These are phyloP conservation scores for Picea sitchensis DNA, from an alignment of 75 land plant genomes.

Conservation along the genomic window DNA sequence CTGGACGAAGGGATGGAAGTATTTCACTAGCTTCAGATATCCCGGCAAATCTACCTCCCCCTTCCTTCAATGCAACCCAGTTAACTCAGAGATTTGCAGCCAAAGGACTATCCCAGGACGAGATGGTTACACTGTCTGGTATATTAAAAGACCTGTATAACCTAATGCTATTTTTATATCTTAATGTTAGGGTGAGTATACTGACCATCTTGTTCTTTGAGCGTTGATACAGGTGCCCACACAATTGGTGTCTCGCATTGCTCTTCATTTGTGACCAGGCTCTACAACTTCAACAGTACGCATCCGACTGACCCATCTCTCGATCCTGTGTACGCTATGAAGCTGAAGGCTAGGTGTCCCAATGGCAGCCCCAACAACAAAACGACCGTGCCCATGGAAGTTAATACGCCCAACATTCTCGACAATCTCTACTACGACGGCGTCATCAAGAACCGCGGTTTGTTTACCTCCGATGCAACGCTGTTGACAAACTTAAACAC, in stretches of 20 bases:
- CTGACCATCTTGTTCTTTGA: neutral
- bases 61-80: slow-evolving; percentile 32
- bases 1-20: slow-evolving; percentile 67
- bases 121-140: slow-evolving; percentile 65
- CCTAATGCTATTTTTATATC: neutral
- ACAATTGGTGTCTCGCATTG: slow-evolving; percentile 24
- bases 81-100: slow-evolving; percentile 39
- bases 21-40: slow-evolving; percentile 41
- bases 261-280: neutral
- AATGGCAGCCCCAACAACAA: neutral
- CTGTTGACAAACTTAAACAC: slow-evolving; percentile 33
- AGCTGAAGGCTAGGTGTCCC: slow-evolving; percentile 25
- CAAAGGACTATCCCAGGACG: slow-evolving; percentile 46
- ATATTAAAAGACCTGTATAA: neutral
- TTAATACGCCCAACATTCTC: slow-evolving; percentile 29
- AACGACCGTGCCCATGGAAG: slow-evolving; percentile 22
- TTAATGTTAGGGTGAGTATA: neutral
- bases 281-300: slow-evolving; percentile 25
- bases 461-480: slow-evolving; percentile 57
- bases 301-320: slow-evolving; percentile 13
- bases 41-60: slow-evolving; percentile 38
- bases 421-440: slow-evolving; percentile 43
- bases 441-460: slow-evolving; percentile 32
- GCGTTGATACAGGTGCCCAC: slow-evolving; percentile 25
- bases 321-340: slow-evolving; percentile 23